phyloP scores from a whole-genome alignment of 1,284 basidiomycete species.

The Porogramme epimiltina region DNA sequence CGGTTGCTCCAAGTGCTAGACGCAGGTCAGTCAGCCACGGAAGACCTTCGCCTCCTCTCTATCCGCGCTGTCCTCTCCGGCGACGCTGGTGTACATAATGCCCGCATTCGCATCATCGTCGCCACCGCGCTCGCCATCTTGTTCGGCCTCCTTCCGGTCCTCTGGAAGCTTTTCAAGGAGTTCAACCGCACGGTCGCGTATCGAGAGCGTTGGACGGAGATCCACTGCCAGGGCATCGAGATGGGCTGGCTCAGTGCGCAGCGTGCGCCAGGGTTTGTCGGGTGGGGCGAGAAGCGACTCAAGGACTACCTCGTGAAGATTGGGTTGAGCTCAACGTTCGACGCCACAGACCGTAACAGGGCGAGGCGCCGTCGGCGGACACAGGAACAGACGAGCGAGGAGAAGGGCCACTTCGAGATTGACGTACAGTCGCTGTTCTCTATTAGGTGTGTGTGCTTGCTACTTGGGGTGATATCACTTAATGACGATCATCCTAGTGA shows the following conservation, averaged over 20 bases:
- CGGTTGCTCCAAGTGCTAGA: slow-evolving; percentile 69
- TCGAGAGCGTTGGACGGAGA: slow-evolving; percentile 59
- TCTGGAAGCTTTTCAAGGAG: slow-evolving; percentile 67
- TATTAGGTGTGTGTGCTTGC: slow-evolving; percentile 52
- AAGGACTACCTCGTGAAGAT: slow-evolving; percentile 69
- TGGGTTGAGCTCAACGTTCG: slow-evolving; percentile 62
- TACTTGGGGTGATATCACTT: too few species aligned
- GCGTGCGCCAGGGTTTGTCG: slow-evolving; percentile 59
- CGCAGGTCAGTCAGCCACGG: slow-evolving; percentile 40
- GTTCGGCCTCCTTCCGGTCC: slow-evolving; percentile 61
- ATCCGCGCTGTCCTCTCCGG: slow-evolving; percentile 37
- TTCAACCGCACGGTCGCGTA: slow-evolving; percentile 59
- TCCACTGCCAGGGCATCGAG: slow-evolving; percentile 67
- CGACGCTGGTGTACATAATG: slow-evolving; percentile 44
- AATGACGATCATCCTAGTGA: slow-evolving; percentile 46
- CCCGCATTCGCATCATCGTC: slow-evolving; percentile 64
- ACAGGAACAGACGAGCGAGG: slow-evolving; percentile 37
- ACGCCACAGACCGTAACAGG: slow-evolving; percentile 27
- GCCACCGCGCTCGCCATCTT: slow-evolving; percentile 62
- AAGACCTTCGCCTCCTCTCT: slow-evolving; percentile 4
- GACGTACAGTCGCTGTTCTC: slow-evolving; percentile 76
- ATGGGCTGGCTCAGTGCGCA: slow-evolving; percentile 72
- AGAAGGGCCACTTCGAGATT: slow-evolving; percentile 53
- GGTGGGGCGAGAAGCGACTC: slow-evolving; percentile 71
- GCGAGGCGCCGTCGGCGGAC: slow-evolving; percentile 29